Base-by-base conservation (phyloP, 306 rosid genomes). In the Cucurbita moschata region DNA sequence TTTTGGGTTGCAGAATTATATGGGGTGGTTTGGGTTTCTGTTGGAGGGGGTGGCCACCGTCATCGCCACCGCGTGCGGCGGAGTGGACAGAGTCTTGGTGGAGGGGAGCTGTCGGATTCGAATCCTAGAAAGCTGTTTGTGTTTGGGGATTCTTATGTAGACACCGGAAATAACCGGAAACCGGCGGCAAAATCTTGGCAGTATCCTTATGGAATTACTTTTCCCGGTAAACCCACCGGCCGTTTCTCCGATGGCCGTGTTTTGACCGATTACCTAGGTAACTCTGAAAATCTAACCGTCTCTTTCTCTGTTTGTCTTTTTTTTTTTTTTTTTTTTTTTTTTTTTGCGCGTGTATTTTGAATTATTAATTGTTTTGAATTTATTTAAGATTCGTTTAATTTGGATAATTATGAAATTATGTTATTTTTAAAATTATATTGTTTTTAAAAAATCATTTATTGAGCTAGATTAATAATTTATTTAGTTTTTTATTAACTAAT, bases 231-330 rank as follows among this genome's bases (percentile, higher is more conserved):
- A 82, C 88, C 88, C 81, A 18, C 84, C 71, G 88, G 88, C 51
- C 88, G 88, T 8, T 85, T 77, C 68, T 85, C 88, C 73, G 84
- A 85, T 4, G 88, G 88, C 64, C 88, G 88, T 13, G 88, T 85
- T 80, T 69, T 85, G 47, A 82, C 88, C 43, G 88, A 85, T 18
- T 85, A 63, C 77, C 75, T 84, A 21, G 88, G 88, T 84, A 78
- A 30, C 67, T 14, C 5, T 46, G 3, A 6, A 66, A 19, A 10
- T 4, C 5, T 66, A 18, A 16, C 76, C 49, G 1, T 60, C 15
- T 12, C 11, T 18, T 35, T 35, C 15, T 57, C 7, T 57, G n/a
- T n/a, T n/a, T n/a, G n/a, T n/a, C n/a, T n/a, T n/a, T 21, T 21
- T 0, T 0, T 1, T 21, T 21, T 21, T 21, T 21, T 0, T 59